Percentiles rank a stretch among this genome's conserved stretches.
Evolutionary conservation across 768 basidiomycete species (phyloP).

Genomic region (Hebeloma cylindrosporum): DNA sequence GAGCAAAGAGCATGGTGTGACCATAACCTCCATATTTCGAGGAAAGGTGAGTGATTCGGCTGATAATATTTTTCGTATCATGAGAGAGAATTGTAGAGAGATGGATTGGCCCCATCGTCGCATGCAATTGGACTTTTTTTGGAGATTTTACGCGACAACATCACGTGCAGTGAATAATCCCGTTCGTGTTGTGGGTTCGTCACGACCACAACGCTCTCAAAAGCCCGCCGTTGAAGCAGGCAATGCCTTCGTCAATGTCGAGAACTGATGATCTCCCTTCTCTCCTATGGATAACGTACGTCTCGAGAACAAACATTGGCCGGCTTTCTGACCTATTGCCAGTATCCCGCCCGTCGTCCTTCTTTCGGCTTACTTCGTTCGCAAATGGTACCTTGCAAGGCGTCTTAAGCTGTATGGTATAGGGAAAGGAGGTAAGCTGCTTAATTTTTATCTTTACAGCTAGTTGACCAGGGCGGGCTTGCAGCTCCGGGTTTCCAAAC

Average conservation of each 20-base stretch:
- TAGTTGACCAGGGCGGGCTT: too few species aligned
- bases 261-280: constrained; percentile 36
- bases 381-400: constrained; percentile 51
- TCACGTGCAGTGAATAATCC: constrained; percentile 4
- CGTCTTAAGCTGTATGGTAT: constrained; percentile 48
- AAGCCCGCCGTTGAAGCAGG: not conserved
- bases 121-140: not conserved
- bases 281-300: constrained; percentile 48
- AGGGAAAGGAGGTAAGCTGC: constrained; percentile 51
- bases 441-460: not conserved
- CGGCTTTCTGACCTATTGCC: not conserved
- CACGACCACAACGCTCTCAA: not conserved
- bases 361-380: constrained; percentile 44
- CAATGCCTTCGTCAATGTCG: constrained; percentile 8
- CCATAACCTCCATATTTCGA: constrained; percentile 29
- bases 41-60: constrained; percentile 33
- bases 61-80: constrained; percentile 34
- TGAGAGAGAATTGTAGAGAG: constrained; percentile 42
- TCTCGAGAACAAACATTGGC: constrained; percentile 6
- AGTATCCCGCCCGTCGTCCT: constrained; percentile 47
- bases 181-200: not conserved
- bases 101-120: constrained; percentile 30
- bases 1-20: constrained; percentile 48
- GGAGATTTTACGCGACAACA: too few species aligned
- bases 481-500: constrained; percentile 58